A percentile compares a stretch with the other conserved stretches of the same genome.
Evolutionary conservation across 306 rosid genomes (phyloP).

Genomic region (Carpinus fangiana): DNA sequence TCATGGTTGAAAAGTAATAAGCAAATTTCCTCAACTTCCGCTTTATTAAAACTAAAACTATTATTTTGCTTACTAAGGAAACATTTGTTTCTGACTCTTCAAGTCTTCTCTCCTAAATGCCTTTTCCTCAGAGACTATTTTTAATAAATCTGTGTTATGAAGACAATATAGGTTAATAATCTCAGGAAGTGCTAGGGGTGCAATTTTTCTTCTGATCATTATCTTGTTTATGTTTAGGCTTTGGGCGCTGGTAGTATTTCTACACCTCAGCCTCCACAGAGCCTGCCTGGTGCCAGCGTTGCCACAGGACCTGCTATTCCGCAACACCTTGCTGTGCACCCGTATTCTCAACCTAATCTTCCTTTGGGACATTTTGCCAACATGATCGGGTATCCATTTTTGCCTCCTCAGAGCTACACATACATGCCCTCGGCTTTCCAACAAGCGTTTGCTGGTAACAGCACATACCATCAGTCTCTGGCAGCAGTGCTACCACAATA

Average conservation of each 20-base stretch:
- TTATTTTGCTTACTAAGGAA: not conserved
- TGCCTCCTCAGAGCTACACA: conserved; percentile 98
- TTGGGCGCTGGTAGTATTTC: conserved; percentile 70
- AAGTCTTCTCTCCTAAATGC: not conserved
- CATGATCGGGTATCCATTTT: conserved; percentile 91
- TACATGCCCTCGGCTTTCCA: conserved; percentile 98
- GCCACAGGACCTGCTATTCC: conserved; percentile 92
- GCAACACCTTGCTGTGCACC: conserved; percentile 94
- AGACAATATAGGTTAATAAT: not conserved
- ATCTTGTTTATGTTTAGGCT: conserved; percentile 49
- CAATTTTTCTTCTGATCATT: conserved; percentile 20
- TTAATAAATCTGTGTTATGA: not conserved
- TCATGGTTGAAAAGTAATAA: not conserved
- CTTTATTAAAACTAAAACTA: not conserved
- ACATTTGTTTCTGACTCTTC: not conserved
- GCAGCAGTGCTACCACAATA: conserved; percentile 96
- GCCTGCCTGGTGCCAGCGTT: conserved; percentile 62
- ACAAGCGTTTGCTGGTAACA: conserved; percentile 90
- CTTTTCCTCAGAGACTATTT: not conserved
- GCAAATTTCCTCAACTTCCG: not conserved
- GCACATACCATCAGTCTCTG: conserved; percentile 91
- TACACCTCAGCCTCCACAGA: conserved; percentile 70
- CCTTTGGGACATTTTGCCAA: conserved; percentile 92
- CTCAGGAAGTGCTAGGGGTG: conserved; percentile 11
- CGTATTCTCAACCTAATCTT: conserved; percentile 87